Evolutionary conservation across 129 eudicot genomes (phyloP), one percentile per base, ranked within the genome.

Genomic region (Arctium lappa): DNA sequence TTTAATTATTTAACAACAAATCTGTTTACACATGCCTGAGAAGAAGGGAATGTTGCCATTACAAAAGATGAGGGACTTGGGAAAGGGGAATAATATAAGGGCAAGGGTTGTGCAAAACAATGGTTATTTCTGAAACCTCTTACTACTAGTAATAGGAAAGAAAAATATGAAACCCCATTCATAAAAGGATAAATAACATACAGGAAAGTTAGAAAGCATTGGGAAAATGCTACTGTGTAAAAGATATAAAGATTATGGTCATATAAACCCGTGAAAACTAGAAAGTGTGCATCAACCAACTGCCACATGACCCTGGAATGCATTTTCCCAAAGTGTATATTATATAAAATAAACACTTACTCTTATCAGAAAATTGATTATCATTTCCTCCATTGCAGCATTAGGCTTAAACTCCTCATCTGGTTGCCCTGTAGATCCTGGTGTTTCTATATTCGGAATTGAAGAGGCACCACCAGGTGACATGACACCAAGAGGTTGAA

Each of bases 351-450:
- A 68, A 74, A 53, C 50, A 50, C 92, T 80, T 88, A 93, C 99
- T 77, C 99, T 82, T 72, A 95, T 95, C 27, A 95, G 92, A 89
- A 95, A 95, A 87, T 95, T 95, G 84, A 95, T 93, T 30, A 95
- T 95, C 99, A 95, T 95, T 89, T 96, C 99, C 83, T 95, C 99
- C 99, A 95, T 95, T 4, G 99, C 99, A 70, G 99, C 99, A 90
- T 95, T 95, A 27, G 99, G 99, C 85, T 93, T 95, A 83, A 93
- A 95, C 79, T 95, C 98, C 84, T 95, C 99, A 88, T 93, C 98
- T 68, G 98, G 92, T 86, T 93, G 99, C 60, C 94, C 94, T 39
- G 92, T 69, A 76, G 99, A 88, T 75, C 99, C 99, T 38, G 97
- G 94, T 72, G 98, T 93, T 84, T 91, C 99, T 33, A 91, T 88